phyloP scores from a whole-genome alignment of 2,329 filamentous ascomycete species.

The Pseudohalonectria lignicola region DNA sequence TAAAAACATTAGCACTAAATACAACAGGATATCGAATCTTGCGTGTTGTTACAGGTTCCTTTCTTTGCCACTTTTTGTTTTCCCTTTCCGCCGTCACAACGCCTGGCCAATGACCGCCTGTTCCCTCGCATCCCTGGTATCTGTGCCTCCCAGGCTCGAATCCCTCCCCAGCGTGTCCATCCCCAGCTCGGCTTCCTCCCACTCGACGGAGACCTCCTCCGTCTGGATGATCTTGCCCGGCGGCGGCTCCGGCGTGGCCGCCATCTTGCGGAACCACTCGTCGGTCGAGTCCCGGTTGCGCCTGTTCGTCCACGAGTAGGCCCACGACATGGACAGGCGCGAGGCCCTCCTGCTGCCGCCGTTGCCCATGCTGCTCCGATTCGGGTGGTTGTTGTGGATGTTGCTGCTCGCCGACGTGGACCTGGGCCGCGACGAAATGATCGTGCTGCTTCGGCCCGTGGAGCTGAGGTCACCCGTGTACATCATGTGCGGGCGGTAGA shows the following conservation, averaged over 20 bases:
- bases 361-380: too few species aligned
- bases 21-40: too few species aligned
- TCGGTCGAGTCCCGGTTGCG: background rate
- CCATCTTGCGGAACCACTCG: background rate
- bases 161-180: background rate
- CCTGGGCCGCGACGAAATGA: background rate
- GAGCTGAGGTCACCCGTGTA: background rate
- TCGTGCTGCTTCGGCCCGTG: background rate
- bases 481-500: background rate
- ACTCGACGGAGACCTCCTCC: background rate
- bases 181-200: background rate
- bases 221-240: background rate
- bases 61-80: too few species aligned
- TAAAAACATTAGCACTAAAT: too few species aligned
- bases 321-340: slow-evolving; percentile 1
- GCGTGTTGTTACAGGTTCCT: too few species aligned
- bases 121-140: too few species aligned
- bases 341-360: slow-evolving; percentile 2
- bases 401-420: slow-evolving; percentile 3
- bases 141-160: too few species aligned
- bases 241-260: background rate
- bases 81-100: too few species aligned
- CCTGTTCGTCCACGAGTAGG: background rate
- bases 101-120: too few species aligned
- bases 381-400: too few species aligned